Evolutionary conservation across 768 basidiomycete genomes (phyloP).

Genomic region (Hemileccinum rubropunctum): DNA sequence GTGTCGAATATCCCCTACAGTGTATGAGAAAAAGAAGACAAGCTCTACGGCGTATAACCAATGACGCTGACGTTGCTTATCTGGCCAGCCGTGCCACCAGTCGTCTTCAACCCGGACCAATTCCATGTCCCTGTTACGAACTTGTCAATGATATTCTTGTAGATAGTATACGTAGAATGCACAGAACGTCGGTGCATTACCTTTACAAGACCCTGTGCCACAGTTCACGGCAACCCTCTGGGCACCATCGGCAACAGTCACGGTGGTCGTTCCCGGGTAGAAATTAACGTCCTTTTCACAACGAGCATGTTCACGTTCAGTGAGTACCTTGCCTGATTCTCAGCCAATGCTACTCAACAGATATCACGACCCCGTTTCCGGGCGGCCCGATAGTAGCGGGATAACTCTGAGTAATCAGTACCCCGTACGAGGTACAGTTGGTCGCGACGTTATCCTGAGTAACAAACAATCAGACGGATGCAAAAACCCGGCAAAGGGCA

Average conservation of each 20-base stretch:
- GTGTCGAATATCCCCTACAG: too few relatives aligned
- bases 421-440: slow-evolving; percentile 49
- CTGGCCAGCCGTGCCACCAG: slow-evolving; percentile 43
- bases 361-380: slow-evolving; percentile 60
- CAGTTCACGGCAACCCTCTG: slow-evolving; percentile 54
- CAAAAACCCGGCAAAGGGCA: neutral
- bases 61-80: neutral
- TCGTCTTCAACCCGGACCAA: slow-evolving; percentile 44
- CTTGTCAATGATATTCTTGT: too few relatives aligned
- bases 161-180: neutral
- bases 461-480: neutral
- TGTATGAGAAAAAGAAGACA: too few relatives aligned
- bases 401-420: slow-evolving; percentile 66
- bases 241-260: slow-evolving; percentile 43
- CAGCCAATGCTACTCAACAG: slow-evolving; percentile 35
- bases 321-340: neutral
- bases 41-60: too few relatives aligned
- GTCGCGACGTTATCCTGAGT: slow-evolving; percentile 50
- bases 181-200: slow-evolving; percentile 25
- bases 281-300: slow-evolving; percentile 48
- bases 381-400: slow-evolving; percentile 51
- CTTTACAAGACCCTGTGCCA: slow-evolving; percentile 48
- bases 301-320: too few relatives aligned
- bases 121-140: slow-evolving; percentile 53
- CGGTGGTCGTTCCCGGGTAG: slow-evolving; percentile 35